These are phyloP conservation scores for Aciculosporium take DNA, from an alignment of 2,329 filamentous ascomycete genomes.

Conservation along the genomic window DNA sequence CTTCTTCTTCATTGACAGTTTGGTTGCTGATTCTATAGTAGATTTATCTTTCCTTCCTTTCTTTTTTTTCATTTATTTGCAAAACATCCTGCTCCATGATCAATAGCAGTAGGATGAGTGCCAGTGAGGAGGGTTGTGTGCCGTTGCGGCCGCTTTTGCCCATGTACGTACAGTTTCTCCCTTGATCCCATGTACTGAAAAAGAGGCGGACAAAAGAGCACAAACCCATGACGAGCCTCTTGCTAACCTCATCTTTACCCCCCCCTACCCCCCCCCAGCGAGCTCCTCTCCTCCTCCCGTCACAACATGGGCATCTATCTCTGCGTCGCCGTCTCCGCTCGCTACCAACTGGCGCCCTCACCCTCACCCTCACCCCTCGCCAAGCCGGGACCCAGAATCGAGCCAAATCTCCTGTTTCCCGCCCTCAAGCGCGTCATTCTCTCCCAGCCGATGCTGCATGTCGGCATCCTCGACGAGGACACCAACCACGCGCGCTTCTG, in stretches of 20 bases:
- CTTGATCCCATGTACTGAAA: no score
- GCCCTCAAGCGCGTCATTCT: slow-evolving; percentile 27
- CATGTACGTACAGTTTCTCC: background rate
- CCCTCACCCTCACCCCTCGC: slow-evolving; percentile 9
- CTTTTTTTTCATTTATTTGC: background rate
- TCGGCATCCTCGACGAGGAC: slow-evolving; percentile 32
- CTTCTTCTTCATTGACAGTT: no score
- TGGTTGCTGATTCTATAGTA: no score
- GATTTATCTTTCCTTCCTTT: background rate
- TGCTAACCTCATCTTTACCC: slow-evolving; percentile 4
- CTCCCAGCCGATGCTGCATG: slow-evolving; percentile 32
- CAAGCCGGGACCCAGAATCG: background rate
- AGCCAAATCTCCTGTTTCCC: slow-evolving; percentile 15
- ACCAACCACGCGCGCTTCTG: slow-evolving; percentile 30
- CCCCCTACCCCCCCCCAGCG: slow-evolving; percentile 17
- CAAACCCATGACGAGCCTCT: no score
- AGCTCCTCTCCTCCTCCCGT: slow-evolving; percentile 30
- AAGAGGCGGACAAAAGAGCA: no score
- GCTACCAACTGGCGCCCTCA: slow-evolving; percentile 17
- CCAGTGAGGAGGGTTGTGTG: background rate
- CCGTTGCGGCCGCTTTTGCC: background rate
- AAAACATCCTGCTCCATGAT: no score
- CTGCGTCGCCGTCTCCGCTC: slow-evolving; percentile 30
- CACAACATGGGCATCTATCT: slow-evolving; percentile 33
- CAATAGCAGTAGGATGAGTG: background rate